A percentile compares a stretch with the other conserved stretches of the same genome.
phyloP scores from a whole-genome alignment of 495 filamentous ascomycete genomes.

The Friedmanniomyces endolithicus region DNA sequence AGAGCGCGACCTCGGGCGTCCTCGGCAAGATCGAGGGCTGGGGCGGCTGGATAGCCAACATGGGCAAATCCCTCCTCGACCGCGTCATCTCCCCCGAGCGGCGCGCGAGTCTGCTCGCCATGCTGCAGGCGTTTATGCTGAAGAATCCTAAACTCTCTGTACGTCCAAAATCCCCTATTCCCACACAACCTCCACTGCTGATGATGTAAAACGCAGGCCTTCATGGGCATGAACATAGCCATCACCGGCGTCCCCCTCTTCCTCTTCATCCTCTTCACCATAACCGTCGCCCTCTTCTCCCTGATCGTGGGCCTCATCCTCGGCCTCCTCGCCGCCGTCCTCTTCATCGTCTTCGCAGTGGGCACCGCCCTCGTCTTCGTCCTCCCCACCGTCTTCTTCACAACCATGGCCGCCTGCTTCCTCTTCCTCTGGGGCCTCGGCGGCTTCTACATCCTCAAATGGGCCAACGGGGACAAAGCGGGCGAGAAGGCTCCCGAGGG shows the following conservation, averaged over 20 bases:
- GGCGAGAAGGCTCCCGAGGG: slow-evolving; percentile 19
- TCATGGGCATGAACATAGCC: slow-evolving; percentile 43
- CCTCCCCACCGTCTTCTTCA: slow-evolving; percentile 50
- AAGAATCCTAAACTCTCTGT: slow-evolving; percentile 33
- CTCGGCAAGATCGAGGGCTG: slow-evolving; percentile 17
- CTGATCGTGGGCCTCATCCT: slow-evolving; percentile 40
- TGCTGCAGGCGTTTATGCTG: slow-evolving; percentile 26
- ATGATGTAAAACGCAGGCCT: slow-evolving; percentile 26
- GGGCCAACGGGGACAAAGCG: slow-evolving; percentile 29
- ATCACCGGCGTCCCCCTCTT: slow-evolving; percentile 47
- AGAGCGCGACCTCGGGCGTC: slow-evolving; percentile 5
- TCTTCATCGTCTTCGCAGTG: slow-evolving; percentile 51
- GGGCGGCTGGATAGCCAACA: slow-evolving; percentile 8
- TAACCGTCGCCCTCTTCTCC: slow-evolving; percentile 43
- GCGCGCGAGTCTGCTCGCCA: slow-evolving; percentile 23
- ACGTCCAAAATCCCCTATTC: slow-evolving; percentile 7
- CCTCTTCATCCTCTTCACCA: slow-evolving; percentile 48
- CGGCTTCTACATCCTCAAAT: slow-evolving; percentile 43
- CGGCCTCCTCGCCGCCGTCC: slow-evolving; percentile 34
- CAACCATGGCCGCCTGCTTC: slow-evolving; percentile 40
- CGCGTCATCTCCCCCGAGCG: slow-evolving; percentile 29
- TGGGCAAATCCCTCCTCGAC: slow-evolving; percentile 22
- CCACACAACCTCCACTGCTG: not conserved
- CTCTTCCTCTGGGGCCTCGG: slow-evolving; percentile 53
- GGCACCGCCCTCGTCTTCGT: slow-evolving; percentile 51